A percentile compares a stretch with the other conserved stretches of the same genome.
Conservation (phyloP, 305 asterid genomes). For the Ilex paraguariensis region DNA sequence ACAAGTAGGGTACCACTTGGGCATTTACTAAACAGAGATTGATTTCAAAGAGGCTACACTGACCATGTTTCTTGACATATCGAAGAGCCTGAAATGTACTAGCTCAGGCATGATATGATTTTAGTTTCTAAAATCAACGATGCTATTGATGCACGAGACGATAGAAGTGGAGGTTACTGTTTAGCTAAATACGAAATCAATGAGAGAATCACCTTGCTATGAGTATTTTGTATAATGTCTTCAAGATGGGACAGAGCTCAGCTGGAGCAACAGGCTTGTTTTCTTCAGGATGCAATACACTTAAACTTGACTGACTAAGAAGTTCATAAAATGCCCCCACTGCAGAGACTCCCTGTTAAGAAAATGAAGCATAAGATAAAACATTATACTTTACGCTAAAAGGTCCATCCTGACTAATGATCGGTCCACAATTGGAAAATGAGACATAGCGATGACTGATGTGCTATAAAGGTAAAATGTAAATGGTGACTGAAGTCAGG, state of each 20-base stretch:
- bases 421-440: no score
- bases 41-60: no score
- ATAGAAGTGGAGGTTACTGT: not conserved
- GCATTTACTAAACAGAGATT: no score
- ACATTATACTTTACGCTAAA: no score
- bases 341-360: slow-evolving; percentile 75
- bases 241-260: slow-evolving; percentile 81
- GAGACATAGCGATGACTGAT: no score
- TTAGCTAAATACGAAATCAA: not conserved
- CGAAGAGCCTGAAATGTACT: no score
- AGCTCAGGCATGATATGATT: not conserved
- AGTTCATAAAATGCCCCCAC: slow-evolving; percentile 83
- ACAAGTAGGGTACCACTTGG: no score
- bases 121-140: not conserved
- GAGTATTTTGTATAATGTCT: slow-evolving; percentile 66
- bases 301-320: slow-evolving; percentile 69
- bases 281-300: slow-evolving; percentile 62
- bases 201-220: slow-evolving; percentile 41
- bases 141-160: not conserved
- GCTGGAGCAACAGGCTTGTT: slow-evolving; percentile 81
- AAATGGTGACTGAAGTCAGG: no score
- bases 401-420: no score
- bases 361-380: not conserved
- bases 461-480: no score
- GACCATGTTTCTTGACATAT: no score